Evolutionary conservation across 495 filamentous ascomycete species (phyloP), one percentile per base, ranked within the genome.

Genomic region (Margaritispora aquatica): DNA sequence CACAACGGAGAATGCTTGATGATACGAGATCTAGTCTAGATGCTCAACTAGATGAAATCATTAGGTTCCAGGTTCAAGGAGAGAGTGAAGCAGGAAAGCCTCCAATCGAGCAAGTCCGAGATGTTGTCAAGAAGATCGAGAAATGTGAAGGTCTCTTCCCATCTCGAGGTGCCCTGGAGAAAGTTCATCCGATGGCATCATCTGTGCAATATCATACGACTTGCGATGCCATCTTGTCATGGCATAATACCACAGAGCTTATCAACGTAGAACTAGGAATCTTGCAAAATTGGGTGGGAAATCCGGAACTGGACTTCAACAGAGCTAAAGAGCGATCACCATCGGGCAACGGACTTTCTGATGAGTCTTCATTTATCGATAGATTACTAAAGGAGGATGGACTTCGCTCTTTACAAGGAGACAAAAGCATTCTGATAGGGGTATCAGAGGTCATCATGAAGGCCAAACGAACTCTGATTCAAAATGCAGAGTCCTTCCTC

Each of bases 371-470:
- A 1, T 98, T 98, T 70, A 76, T 98, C 47, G 94, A 98, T 69
- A 84, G 94, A n/a, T 86, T 97, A n/a, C 80, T 97, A 77, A 97
- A 97, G 66, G 94, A 97, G 70, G 94, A 98, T 68, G 91, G 90
- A 19, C 77, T 98, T 21, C 92, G 90, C 61, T 96, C 90, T 3
- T 77, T 98, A 20, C 92, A 96, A 68, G 90, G 91, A 21, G 81
- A 90, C 27, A 69, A 66, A 48, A 95, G 89, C 72, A 90, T 97
- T 79, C 84, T 98, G n/a, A 73, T 85, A 58, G 85, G 86, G 10
- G 83, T 97, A 31, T 84, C 87, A 11, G 80, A 78, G 55, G 91
- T 96, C 46, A 96, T 97, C 64, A 75, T 83, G 52, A 98, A 98
- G 72, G 93, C 95, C 26, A 98, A 98, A 71, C 83, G 80, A 36